Base-by-base conservation (phyloP, 805 yeast species). In the Isabelozyma pseudorhagii region DNA sequence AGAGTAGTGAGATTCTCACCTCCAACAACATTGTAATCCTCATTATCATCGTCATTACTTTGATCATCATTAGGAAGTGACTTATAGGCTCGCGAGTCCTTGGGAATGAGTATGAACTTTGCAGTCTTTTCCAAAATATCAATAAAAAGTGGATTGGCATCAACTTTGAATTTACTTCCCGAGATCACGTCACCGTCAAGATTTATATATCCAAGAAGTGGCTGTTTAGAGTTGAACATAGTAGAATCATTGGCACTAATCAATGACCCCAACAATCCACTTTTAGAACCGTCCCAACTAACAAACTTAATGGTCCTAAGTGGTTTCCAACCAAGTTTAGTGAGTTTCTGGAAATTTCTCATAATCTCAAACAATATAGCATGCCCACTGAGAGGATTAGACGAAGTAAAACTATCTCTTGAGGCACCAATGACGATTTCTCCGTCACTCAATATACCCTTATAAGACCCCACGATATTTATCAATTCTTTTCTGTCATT, bases 311-410 rank as follows among this genome's bases (percentile, higher is more conserved):
- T 67, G 10, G 61, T 64, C 41, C 79, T 60, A 34, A 72, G 57
- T 1, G 79, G 79, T 50, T 64, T 68, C 79, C 79, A 74, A 2
- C 79, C 79, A 42, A 63, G 43, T 29, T 58, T 53, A 14, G 55
- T 57, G 47, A 74, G 59, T 45, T 61, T 56, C 17, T 65, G 63
- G 46, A 66, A 66, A 43, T 69, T 66, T 14, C 72, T 56, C 67
- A 74, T 66, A 5, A 71, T 62, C 49, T 74, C 78, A 38, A 74
- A 58, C 50, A 74, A 52, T 15, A 74, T 55, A 1, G 71, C 77
- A 48, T 73, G 78, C 7, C 69, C 69, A 48, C 74, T 66, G 45
- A 68, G 54, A 1, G 77, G 77, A 50, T 69, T 66, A 0, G 68
- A 55, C 0, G 67, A 55, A 0, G 75, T 71, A 38, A 68, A 64